phyloP scores from a whole-genome alignment of 2,329 filamentous ascomycete species.

The Pseudocercospora ulei region DNA sequence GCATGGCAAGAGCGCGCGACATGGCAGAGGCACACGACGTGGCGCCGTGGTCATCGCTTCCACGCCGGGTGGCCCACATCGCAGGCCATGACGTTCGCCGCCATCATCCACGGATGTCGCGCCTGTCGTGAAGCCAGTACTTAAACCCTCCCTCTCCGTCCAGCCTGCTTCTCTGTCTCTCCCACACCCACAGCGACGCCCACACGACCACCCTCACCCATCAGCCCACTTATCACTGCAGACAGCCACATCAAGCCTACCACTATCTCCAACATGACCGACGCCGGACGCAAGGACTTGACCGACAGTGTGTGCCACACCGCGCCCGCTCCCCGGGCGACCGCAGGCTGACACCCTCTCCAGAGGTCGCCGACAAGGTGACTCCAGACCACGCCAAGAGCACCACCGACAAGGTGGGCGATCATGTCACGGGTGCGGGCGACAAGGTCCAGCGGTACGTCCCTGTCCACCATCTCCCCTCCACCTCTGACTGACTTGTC shows the following conservation, averaged over 20 bases:
- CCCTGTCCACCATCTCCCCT: neutral
- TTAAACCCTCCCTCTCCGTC: conserved; percentile 1
- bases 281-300: conserved; percentile 54
- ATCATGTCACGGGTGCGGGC: conserved; percentile 46
- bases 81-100: conserved; percentile 3
- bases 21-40: too few relatives aligned
- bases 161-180: conserved; percentile 1
- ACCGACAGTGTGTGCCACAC: conserved; percentile 37
- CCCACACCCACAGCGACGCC: conserved; percentile 2
- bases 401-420: conserved; percentile 50
- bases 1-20: too few relatives aligned
- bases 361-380: conserved; percentile 49
- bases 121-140: neutral
- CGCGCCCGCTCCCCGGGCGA: conserved; percentile 1
- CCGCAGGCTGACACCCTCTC: conserved; percentile 24
- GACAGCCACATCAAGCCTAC: conserved; percentile 22
- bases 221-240: conserved; percentile 11
- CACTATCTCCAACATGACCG: conserved; percentile 47
- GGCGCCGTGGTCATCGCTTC: neutral
- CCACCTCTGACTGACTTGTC: conserved; percentile 21
- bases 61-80: neutral
- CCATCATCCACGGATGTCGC: too few relatives aligned
- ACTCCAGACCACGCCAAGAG: conserved; percentile 54
- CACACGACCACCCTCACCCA: conserved; percentile 10
- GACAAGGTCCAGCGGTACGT: conserved; percentile 43